Conservation (phyloP, 78 protist species). For the Emiliania huxleyi region DNA sequence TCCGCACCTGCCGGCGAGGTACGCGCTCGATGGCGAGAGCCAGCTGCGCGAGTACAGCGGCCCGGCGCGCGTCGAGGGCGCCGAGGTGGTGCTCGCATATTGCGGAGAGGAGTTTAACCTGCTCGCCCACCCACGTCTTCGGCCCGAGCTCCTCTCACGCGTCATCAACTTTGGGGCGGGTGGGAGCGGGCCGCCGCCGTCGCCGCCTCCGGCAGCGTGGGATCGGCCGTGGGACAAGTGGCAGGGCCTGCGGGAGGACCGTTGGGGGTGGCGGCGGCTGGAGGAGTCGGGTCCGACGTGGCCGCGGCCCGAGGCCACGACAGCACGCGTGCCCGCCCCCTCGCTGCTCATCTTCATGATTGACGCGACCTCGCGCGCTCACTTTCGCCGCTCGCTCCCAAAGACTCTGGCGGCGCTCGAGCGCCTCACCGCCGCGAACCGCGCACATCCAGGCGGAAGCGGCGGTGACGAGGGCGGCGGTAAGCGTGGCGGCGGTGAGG, state of each 20-base stretch:
- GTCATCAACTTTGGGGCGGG: no score
- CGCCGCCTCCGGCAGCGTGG: no score
- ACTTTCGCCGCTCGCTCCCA: neutral
- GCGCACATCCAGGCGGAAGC: no score
- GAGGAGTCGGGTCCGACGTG: no score
- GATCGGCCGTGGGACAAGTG: neutral
- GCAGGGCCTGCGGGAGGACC: no score
- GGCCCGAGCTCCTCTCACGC: neutral
- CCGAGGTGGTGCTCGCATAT: neutral
- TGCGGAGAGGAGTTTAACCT: neutral
- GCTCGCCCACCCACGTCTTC: neutral
- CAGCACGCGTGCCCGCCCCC: no score
- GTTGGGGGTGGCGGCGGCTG: no score
- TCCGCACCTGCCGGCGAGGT: neutral
- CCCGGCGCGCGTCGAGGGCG: neutral
- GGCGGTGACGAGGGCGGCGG: no score
- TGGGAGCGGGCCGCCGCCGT: no score
- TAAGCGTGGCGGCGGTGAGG: no score
- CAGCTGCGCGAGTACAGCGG: neutral
- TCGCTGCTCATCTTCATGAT: neutral
- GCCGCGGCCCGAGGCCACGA: no score
- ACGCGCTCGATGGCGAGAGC: neutral
- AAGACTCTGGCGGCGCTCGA: neutral
- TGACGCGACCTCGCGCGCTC: neutral
- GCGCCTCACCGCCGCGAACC: neutral